Percentiles rank a stretch among this genome's conserved stretches.
Conservation (phyloP, 371 early-diverging fungal genomes). For the Actinomucor elegans region DNA sequence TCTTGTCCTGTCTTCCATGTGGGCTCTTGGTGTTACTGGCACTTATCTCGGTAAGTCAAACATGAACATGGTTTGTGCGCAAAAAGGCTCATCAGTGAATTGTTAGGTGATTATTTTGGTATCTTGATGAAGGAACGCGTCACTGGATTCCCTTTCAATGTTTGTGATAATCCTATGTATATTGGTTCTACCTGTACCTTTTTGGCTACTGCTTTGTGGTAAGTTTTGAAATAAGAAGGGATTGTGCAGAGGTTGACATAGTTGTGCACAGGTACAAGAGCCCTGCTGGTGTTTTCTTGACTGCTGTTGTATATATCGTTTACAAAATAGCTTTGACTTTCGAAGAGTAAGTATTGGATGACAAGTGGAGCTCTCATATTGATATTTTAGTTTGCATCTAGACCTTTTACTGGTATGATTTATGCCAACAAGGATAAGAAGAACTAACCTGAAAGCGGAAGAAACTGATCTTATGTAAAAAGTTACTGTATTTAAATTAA, state of each 20-base stretch:
- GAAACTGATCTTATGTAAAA: too few relatives aligned
- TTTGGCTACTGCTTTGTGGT: constrained; percentile 84
- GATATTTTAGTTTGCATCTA: too few relatives aligned
- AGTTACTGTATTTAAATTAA: background rate
- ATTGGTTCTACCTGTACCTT: constrained; percentile 89
- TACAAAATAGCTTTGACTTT: constrained; percentile 75
- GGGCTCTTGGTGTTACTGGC: constrained; percentile 84
- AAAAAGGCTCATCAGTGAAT: too few relatives aligned
- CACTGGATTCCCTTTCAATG: constrained; percentile 90
- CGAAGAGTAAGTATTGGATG: constrained; percentile 66
- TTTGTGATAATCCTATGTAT: constrained; percentile 92
- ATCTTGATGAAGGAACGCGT: constrained; percentile 87
- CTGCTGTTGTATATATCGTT: constrained; percentile 69
- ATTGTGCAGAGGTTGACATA: background rate
- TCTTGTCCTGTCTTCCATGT: constrained; percentile 87
- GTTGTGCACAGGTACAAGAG: constrained; percentile 48
- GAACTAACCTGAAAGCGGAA: too few relatives aligned
- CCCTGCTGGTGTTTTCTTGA: constrained; percentile 70
- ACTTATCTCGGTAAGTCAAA: constrained; percentile 78
- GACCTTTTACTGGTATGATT: constrained; percentile 56
- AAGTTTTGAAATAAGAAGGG: constrained; percentile 13
- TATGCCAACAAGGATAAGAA: constrained; percentile 66
- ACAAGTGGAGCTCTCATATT: too few relatives aligned
- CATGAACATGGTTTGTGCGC: too few relatives aligned
- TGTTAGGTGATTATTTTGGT: constrained; percentile 90